These are phyloP conservation scores for Picea abies DNA, from an alignment of 83 land plant genomes.

Conservation along the genomic window DNA sequence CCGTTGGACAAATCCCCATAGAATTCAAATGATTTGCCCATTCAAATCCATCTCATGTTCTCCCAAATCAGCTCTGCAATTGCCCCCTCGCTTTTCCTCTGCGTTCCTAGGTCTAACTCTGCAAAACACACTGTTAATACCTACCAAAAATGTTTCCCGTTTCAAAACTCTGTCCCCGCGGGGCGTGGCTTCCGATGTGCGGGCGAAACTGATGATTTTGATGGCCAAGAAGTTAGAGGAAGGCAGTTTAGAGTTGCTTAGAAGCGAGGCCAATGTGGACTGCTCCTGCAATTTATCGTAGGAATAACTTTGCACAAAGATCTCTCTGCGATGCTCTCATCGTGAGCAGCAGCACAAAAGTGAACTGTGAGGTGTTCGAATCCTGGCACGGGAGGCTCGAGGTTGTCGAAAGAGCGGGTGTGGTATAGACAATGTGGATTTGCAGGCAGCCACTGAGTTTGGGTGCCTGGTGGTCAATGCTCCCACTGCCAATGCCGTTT, in stretches of 20 bases:
- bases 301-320: too few species aligned
- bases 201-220: conserved; percentile 33
- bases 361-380: conserved; percentile 82
- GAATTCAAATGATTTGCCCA: too few species aligned
- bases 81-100: too few species aligned
- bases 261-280: conserved; percentile 37
- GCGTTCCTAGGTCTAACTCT: too few species aligned
- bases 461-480: conserved; percentile 96
- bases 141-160: too few species aligned
- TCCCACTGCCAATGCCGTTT: conserved; percentile 84
- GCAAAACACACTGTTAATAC: too few species aligned
- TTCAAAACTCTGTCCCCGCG: too few species aligned
- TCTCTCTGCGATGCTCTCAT: conserved; percentile 72
- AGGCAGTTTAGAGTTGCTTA: background rate
- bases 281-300: conserved; percentile 39
- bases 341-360: conserved; percentile 88
- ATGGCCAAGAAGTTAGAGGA: conserved; percentile 51
- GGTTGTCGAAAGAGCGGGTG: conserved; percentile 93
- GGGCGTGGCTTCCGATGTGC: background rate
- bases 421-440: conserved; percentile 82
- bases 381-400: conserved; percentile 75
- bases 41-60: too few species aligned
- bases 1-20: too few species aligned
- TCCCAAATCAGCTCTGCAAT: too few species aligned
- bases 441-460: conserved; percentile 79